Conservation (phyloP, 768 basidiomycete genomes). For the Symmetrospora coprosmae region DNA sequence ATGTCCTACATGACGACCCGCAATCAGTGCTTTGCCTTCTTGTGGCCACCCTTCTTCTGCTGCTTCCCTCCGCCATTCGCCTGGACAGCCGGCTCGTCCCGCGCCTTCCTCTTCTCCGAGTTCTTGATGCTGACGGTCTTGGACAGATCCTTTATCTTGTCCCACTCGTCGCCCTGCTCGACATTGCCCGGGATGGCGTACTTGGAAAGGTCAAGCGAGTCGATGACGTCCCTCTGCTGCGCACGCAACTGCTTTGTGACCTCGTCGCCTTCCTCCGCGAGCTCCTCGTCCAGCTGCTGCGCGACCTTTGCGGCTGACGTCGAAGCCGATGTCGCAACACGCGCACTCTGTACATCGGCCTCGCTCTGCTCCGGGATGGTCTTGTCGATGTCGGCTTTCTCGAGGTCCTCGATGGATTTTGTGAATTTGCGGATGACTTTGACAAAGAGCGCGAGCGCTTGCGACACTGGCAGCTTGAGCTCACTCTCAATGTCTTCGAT, state of each 20-base stretch:
- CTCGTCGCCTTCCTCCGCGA: conserved; percentile 61
- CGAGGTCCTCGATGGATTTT: conserved; percentile 38
- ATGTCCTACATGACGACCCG: background rate
- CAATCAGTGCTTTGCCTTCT: too few species aligned
- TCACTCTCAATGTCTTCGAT: conserved; percentile 88
- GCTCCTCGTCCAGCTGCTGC: conserved; percentile 49
- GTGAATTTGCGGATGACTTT: conserved; percentile 73
- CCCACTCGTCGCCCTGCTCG: conserved; percentile 27
- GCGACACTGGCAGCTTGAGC: conserved; percentile 67
- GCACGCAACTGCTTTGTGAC: conserved; percentile 42
- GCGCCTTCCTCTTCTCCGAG: conserved; percentile 25
- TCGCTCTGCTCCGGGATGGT: conserved; percentile 24
- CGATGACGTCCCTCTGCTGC: conserved; percentile 70
- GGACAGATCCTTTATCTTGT: conserved; percentile 22
- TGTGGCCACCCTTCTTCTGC: conserved; percentile 29
- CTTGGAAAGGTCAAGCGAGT: conserved; percentile 74
- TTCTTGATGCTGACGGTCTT: conserved; percentile 30
- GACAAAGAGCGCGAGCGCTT: conserved; percentile 75
- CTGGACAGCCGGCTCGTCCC: conserved; percentile 15
- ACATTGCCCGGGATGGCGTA: conserved; percentile 37
- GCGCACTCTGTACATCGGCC: background rate
- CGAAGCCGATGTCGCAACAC: background rate
- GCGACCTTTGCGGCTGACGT: conserved; percentile 2
- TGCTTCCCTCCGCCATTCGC: conserved; percentile 14
- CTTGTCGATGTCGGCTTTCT: conserved; percentile 29